Conservation (phyloP, 192 early-diverging fungal species). For the Backusella circina region DNA sequence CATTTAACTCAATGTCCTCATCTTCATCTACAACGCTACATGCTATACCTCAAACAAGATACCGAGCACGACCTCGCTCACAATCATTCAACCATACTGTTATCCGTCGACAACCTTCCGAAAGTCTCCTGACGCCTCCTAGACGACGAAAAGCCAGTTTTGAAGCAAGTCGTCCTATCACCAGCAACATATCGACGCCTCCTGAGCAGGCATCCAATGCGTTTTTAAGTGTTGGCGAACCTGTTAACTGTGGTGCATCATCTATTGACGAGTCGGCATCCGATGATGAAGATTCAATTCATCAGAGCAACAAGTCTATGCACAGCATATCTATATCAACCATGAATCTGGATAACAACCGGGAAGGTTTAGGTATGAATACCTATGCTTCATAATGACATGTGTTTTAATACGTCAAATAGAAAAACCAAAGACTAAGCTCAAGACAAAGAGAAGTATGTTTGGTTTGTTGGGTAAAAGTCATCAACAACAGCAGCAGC, state of each 20-base stretch:
- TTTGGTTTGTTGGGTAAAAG: constrained; percentile 3
- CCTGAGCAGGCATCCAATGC: background rate
- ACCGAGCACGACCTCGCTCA: background rate
- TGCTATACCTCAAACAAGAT: background rate
- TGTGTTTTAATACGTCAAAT: background rate
- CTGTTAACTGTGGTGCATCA: background rate
- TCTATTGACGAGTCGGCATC: constrained; percentile 6
- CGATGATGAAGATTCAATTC: background rate
- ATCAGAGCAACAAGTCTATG: background rate
- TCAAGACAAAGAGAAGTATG: background rate
- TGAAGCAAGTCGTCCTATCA: background rate
- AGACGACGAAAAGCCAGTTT: constrained; percentile 7
- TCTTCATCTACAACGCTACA: background rate
- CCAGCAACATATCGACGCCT: background rate
- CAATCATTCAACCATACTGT: background rate
- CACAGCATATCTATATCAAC: background rate
- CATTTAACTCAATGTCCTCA: background rate
- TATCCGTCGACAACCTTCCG: constrained; percentile 8
- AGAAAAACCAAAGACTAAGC: background rate
- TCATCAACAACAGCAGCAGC: background rate
- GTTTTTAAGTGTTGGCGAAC: background rate
- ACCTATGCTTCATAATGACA: background rate
- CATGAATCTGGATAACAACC: background rate
- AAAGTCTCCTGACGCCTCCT: background rate
- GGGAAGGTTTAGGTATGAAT: background rate